Conservation (phyloP, 352 stramenopile species). For the Pythium utonaiense region DNA sequence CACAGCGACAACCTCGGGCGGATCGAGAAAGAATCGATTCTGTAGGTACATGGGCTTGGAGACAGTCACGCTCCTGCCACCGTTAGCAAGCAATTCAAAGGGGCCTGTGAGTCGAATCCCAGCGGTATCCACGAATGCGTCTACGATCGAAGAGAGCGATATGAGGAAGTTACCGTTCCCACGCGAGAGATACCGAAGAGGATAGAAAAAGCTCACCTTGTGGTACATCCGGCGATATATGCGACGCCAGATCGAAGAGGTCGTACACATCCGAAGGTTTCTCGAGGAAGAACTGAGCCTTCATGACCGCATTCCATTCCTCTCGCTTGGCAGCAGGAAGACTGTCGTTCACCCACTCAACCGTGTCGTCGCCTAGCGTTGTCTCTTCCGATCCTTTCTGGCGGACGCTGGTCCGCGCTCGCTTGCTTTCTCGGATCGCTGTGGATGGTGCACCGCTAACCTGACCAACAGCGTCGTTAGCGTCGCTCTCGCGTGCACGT, state of each 20-base stretch:
- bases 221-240: constrained; percentile 28
- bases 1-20: constrained; percentile 46
- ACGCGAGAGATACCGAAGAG: no score
- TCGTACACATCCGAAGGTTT: constrained; percentile 40
- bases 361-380: no score
- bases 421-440: background rate
- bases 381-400: background rate
- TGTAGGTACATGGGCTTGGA: constrained; percentile 49
- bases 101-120: constrained; percentile 38
- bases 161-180: no score
- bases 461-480: background rate
- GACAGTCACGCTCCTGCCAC: constrained; percentile 18
- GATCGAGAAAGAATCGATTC: constrained; percentile 46
- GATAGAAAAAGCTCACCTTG: no score
- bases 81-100: constrained; percentile 40
- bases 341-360: constrained; percentile 2
- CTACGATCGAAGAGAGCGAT: constrained; percentile 30
- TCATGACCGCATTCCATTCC: constrained; percentile 40
- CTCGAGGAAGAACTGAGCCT: constrained; percentile 31
- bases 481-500: constrained; percentile 18
- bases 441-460: no score
- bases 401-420: background rate
- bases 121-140: constrained; percentile 45
- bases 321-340: constrained; percentile 15
- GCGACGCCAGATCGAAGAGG: constrained; percentile 38